Evolutionary conservation across 495 filamentous ascomycete species (phyloP).

Genomic region (Thermothielavioides terrestris): DNA sequence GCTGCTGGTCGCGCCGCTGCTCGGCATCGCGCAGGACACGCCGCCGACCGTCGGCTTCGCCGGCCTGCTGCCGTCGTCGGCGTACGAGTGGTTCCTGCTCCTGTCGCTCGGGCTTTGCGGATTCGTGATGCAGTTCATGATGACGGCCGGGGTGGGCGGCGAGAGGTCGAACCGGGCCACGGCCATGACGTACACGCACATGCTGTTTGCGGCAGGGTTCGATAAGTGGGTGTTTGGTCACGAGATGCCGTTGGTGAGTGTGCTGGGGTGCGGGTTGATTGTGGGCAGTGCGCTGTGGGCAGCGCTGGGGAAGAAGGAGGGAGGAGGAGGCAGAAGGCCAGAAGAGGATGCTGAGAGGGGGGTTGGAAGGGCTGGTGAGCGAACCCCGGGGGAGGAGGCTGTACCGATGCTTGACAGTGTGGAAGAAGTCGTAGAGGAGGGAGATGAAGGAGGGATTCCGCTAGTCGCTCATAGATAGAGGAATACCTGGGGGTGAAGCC

Average conservation of each 20-base stretch:
- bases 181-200: constrained; percentile 85
- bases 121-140: constrained; percentile 77
- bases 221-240: constrained; percentile 72
- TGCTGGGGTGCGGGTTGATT: constrained; percentile 70
- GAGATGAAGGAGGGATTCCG: constrained; percentile 3
- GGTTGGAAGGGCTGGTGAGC: background rate
- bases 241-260: constrained; percentile 55
- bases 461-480: no score
- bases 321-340: constrained; percentile 3
- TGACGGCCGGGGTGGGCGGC: constrained; percentile 71
- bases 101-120: constrained; percentile 63
- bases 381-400: background rate
- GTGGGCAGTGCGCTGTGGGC: constrained; percentile 75
- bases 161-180: constrained; percentile 64
- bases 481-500: no score
- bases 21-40: constrained; percentile 31
- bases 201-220: constrained; percentile 81
- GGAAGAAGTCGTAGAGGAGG: constrained; percentile 14
- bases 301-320: constrained; percentile 45
- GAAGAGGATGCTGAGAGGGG: constrained; percentile 7
- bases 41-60: constrained; percentile 43
- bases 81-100: constrained; percentile 63
- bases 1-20: constrained; percentile 41
- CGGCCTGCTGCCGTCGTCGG: constrained; percentile 43
- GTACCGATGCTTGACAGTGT: background rate